Conservation (phyloP, 345 rosid genomes). For the Gossypium sturtianum region DNA sequence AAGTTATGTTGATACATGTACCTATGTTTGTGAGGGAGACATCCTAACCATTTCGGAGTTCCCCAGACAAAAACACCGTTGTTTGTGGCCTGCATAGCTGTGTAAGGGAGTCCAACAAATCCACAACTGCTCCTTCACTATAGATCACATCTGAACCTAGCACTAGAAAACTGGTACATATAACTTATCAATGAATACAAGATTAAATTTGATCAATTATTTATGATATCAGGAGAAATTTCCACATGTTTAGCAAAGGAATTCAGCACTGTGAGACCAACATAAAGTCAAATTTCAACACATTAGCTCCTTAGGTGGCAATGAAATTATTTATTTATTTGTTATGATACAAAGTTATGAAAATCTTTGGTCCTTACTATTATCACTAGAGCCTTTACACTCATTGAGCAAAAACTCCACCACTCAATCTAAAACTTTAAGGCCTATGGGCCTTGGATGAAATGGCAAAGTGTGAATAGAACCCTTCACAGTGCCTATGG, state of each 20-base stretch:
- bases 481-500: background rate
- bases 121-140: slow-evolving; percentile 75
- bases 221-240: background rate
- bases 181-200: background rate
- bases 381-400: background rate
- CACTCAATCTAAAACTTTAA: background rate
- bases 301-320: background rate
- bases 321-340: background rate
- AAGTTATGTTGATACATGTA: background rate
- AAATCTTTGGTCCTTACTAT: slow-evolving; percentile 1
- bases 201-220: slow-evolving; percentile 4
- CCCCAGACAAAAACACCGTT: slow-evolving; percentile 74
- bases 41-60: slow-evolving; percentile 63
- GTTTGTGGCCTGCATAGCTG: slow-evolving; percentile 63
- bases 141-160: slow-evolving; percentile 89
- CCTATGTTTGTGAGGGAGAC: background rate
- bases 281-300: background rate
- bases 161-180: slow-evolving; percentile 29
- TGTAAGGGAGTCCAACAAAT: slow-evolving; percentile 63
- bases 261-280: background rate
- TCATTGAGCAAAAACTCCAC: background rate
- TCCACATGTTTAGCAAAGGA: background rate
- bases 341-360: background rate
- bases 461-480: background rate
- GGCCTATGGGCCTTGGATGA: background rate